Conservation (phyloP, 2,329 filamentous ascomycete species). For the Chalaropsis ovoidea region DNA sequence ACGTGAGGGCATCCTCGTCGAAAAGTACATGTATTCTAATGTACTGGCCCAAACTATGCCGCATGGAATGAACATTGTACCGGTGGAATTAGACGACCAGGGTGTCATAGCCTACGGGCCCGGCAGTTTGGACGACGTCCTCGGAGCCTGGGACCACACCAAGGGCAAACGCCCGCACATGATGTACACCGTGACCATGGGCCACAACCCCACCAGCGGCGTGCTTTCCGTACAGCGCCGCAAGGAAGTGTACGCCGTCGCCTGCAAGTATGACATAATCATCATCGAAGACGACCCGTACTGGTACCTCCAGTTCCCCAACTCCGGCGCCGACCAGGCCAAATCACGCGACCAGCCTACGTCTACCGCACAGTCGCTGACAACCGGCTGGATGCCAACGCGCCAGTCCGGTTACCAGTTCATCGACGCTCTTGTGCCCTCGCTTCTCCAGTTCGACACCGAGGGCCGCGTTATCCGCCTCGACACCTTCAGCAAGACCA, state of each 20-base stretch:
- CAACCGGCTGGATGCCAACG: constrained; percentile 29
- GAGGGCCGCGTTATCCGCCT: constrained; percentile 82
- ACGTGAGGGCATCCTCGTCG: constrained; percentile 66
- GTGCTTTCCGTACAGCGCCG: constrained; percentile 63
- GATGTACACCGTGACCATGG: constrained; percentile 76
- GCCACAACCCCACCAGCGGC: constrained; percentile 78
- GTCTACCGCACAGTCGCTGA: constrained; percentile 31
- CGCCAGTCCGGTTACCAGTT: constrained; percentile 58
- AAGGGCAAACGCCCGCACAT: constrained; percentile 69
- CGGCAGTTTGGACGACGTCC: constrained; percentile 64
- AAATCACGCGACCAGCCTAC: constrained; percentile 37
- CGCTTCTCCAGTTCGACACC: constrained; percentile 68
- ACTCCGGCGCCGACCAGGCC: constrained; percentile 47
- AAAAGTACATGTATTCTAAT: constrained; percentile 73
- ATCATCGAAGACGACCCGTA: constrained; percentile 94
- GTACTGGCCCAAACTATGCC: constrained; percentile 58
- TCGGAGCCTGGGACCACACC: constrained; percentile 69
- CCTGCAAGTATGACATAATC: constrained; percentile 74
- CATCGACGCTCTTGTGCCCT: constrained; percentile 72
- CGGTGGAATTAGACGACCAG: constrained; percentile 65
- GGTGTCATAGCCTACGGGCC: constrained; percentile 68
- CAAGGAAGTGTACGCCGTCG: constrained; percentile 69
- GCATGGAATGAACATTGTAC: constrained; percentile 59
- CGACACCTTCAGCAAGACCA: constrained; percentile 89
- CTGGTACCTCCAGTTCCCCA: constrained; percentile 86